phyloP scores from a whole-genome alignment of 2,329 filamentous ascomycete genomes.

The Tolypocladium nubicola region DNA sequence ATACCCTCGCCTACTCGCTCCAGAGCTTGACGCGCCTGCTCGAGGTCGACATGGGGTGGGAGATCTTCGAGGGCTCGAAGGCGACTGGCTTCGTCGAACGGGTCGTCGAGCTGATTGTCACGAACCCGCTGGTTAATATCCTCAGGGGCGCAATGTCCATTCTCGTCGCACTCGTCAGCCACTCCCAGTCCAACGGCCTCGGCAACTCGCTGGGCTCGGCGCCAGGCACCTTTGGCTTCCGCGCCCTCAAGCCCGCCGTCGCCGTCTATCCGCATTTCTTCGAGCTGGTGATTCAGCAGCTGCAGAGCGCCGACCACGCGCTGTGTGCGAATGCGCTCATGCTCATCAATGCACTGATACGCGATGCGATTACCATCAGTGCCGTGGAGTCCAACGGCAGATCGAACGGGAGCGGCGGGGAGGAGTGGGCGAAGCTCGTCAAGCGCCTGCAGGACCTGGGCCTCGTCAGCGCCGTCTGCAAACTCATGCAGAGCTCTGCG shows the following conservation, averaged over 20 bases:
- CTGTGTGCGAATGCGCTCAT: conserved; percentile 92
- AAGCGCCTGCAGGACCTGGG: conserved; percentile 88
- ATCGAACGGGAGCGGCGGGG: conserved; percentile 21
- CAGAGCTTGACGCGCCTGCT: conserved; percentile 79
- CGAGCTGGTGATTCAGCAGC: conserved; percentile 81
- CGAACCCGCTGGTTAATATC: conserved; percentile 93
- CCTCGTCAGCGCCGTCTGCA: conserved; percentile 83
- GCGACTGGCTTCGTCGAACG: conserved; percentile 58
- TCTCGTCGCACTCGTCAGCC: conserved; percentile 82
- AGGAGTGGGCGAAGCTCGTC: conserved; percentile 93
- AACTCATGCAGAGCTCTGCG: conserved; percentile 87
- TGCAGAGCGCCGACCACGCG: conserved; percentile 90
- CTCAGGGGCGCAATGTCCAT: conserved; percentile 95
- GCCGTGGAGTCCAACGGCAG: conserved; percentile 30
- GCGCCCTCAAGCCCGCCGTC: conserved; percentile 83
- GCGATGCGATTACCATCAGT: conserved; percentile 77
- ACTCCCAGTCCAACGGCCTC: conserved; percentile 53
- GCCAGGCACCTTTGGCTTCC: conserved; percentile 66
- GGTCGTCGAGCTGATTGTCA: conserved; percentile 88
- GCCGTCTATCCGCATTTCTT: conserved; percentile 89
- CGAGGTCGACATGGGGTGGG: conserved; percentile 98
- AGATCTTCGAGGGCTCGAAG: conserved; percentile 58
- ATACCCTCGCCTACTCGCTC: conserved; percentile 90
- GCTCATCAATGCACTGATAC: conserved; percentile 88
- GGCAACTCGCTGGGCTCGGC: conserved; percentile 28